Evolutionary conservation across 208 protist species (phyloP).

Genomic region (Acanthamoeba polyphaga): DNA sequence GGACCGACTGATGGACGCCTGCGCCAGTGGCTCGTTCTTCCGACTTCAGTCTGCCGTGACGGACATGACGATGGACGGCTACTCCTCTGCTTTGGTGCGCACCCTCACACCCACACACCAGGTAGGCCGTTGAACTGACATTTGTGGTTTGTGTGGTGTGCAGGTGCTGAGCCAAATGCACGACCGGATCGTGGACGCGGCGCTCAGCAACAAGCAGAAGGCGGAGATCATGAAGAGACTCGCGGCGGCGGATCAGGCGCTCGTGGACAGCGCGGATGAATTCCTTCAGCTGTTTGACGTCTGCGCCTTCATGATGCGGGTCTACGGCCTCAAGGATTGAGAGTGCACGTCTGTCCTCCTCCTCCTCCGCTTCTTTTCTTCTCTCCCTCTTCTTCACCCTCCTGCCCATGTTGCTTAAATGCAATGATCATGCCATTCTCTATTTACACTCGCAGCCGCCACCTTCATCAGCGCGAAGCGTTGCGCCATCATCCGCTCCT

Average conservation of each 20-base stretch:
- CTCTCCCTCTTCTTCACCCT: too few species aligned
- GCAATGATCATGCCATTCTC: not conserved
- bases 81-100: slow-evolving; percentile 88
- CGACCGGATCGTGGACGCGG: slow-evolving; percentile 5
- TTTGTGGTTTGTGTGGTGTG: slow-evolving; percentile 69
- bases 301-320: slow-evolving; percentile 35
- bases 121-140: not conserved
- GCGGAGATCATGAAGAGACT: slow-evolving; percentile 85
- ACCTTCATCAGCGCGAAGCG: not conserved
- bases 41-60: slow-evolving; percentile 78
- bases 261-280: slow-evolving; percentile 93
- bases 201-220: slow-evolving; percentile 84
- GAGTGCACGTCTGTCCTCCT: not conserved
- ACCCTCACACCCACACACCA: not conserved
- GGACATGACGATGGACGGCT: slow-evolving; percentile 87
- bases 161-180: slow-evolving; percentile 27
- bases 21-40: slow-evolving; percentile 77
- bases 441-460: not conserved
- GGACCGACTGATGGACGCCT: slow-evolving; percentile 78
- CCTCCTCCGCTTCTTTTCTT: too few species aligned
- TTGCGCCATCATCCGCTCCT: not conserved
- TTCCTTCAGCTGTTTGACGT: slow-evolving; percentile 91
- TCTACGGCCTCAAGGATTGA: not conserved
- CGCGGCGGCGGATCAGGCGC: slow-evolving; percentile 86
- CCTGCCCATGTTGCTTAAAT: too few species aligned